Conservation (phyloP, 371 early-diverging fungal species). For the Mortierella sp. region DNA sequence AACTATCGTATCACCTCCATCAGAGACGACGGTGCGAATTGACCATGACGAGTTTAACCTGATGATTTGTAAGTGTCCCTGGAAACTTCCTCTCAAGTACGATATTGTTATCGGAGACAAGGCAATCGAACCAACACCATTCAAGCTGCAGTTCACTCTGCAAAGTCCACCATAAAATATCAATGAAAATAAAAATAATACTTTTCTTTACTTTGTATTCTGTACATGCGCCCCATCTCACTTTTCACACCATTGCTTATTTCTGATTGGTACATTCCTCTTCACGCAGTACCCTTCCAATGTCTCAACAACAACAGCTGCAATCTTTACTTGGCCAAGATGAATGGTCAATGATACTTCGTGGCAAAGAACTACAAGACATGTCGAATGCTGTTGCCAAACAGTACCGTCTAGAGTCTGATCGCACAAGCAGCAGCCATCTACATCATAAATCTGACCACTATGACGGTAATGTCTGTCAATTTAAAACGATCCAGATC, state of each 20-base stretch:
- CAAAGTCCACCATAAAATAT: neutral
- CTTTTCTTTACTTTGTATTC: neutral
- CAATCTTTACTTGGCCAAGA: neutral
- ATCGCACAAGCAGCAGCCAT: neutral
- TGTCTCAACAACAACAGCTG: too few species aligned
- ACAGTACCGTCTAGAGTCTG: neutral
- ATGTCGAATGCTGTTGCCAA: neutral
- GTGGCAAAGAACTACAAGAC: too few species aligned
- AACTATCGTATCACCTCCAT: slow-evolving; percentile 15
- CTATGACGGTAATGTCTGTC: neutral
- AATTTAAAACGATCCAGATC: neutral
- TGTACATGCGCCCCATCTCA: too few species aligned
- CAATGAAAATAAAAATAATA: neutral
- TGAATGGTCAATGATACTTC: neutral
- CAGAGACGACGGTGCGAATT: slow-evolving; percentile 5
- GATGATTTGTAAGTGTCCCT: slow-evolving; percentile 7
- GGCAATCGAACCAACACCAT: slow-evolving; percentile 3
- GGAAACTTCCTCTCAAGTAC: slow-evolving; percentile 23
- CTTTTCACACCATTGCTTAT: too few species aligned
- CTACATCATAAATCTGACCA: slow-evolving; percentile 1
- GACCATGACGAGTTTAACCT: slow-evolving; percentile 24
- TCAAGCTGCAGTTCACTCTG: slow-evolving; percentile 23
- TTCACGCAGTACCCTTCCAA: too few species aligned
- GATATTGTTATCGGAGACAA: slow-evolving; percentile 10
- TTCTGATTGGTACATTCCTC: too few species aligned